Base-by-base conservation (phyloP, 2,329 filamentous ascomycete species). In the Cladophialophora psammophila region DNA sequence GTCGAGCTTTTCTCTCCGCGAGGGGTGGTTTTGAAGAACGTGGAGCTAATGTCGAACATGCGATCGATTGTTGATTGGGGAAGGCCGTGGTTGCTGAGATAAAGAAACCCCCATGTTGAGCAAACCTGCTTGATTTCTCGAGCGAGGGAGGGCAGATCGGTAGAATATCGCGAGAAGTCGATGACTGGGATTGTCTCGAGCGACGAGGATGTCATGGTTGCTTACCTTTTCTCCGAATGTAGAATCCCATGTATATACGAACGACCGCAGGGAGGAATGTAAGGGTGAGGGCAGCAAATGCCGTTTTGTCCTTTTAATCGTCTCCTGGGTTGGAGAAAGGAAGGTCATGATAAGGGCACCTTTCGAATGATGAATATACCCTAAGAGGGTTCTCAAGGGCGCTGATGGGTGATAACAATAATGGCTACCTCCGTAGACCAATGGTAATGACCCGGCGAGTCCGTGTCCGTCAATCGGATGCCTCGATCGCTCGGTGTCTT, bases 81-180 rank as follows among this genome's bases (percentile, higher is more conserved):
- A n/a, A 74, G 64, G 7, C 70, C 72, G 54, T 74, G 72, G 65
- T 73, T 71, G 36, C 68, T 70, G 42, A 74, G 60, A 60, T 74
- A 74, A 26, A 74, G 71, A 59, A 74, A 74, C 2, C 72, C 72
- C 5, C 93, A 91, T 1, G 86, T 90, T 74, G 93, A 91, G 81
- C 96, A 96, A 50, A 91, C 93, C 60, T 87, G 76, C 15, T 94
- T 88, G 72, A 97, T 89, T 42, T 90, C 80, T 59, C 84, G 81
- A 72, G 89, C 90, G 71, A 91, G 82, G 12, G 83, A 74, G 0
- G 86, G 80, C 15, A 85, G 83, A 38, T 90, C 90, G 63, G 83
- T 79, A 32, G 91, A 86, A 78, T 93, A 94, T 53, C 84, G 83
- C 13, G 86, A 87, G 76, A 95, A 93, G 83, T 95, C 89, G 75